Percentiles rank a stretch among this genome's conserved stretches.
Conservation (phyloP, 23 red algal species). For the Gracilaria domingensis region DNA sequence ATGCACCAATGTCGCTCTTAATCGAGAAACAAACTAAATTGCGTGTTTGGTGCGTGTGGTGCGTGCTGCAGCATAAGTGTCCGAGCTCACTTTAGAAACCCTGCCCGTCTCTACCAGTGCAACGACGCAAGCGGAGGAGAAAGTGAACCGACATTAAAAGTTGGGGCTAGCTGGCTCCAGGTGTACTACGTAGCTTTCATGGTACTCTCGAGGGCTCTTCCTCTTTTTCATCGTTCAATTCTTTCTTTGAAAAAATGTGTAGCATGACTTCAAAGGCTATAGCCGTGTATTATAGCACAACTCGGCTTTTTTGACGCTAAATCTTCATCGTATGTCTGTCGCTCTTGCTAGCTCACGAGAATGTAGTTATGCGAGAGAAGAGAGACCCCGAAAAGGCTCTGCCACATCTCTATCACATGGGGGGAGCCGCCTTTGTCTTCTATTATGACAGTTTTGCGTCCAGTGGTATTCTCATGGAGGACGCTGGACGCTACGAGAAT, state of each 20-base stretch:
- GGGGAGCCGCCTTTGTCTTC: slow-evolving; percentile 18
- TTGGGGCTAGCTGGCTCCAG: too few species aligned
- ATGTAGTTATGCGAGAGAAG: slow-evolving; percentile 24
- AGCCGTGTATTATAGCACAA: neutral
- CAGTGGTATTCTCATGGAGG: neutral
- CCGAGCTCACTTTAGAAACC: too few species aligned
- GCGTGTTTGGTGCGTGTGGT: too few species aligned
- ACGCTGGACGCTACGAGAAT: neutral
- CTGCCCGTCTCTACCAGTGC: too few species aligned
- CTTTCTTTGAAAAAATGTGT: too few species aligned
- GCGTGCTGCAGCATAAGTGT: too few species aligned
- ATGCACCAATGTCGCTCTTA: too few species aligned
- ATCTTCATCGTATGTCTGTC: neutral
- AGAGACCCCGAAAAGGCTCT: neutral
- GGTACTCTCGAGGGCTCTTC: neutral
- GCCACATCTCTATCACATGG: neutral
- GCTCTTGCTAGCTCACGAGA: slow-evolving; percentile 19
- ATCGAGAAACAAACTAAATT: too few species aligned
- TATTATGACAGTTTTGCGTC: slow-evolving; percentile 32
- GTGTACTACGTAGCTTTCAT: neutral
- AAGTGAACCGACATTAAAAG: too few species aligned
- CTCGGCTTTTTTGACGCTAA: neutral
- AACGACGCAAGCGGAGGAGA: too few species aligned
- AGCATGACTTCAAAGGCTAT: neutral
- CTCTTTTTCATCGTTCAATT: too few species aligned